A percentile compares a stretch with the other conserved stretches of the same genome.
These are phyloP conservation scores for Ophiostoma triangulosporum DNA, from an alignment of 2,329 filamentous ascomycete species.

Conservation along the genomic window DNA sequence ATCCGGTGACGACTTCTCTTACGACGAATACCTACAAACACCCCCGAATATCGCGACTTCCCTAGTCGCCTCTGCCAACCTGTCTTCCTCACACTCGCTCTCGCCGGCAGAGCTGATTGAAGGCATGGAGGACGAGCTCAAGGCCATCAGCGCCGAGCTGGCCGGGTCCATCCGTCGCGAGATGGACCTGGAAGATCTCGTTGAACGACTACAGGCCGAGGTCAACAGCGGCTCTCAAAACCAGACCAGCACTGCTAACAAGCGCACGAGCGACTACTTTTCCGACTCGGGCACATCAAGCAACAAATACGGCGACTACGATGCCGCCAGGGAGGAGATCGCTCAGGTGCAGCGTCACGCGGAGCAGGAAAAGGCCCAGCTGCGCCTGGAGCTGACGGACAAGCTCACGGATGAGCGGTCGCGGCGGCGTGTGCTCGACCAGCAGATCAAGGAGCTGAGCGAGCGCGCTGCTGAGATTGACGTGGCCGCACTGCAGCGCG, in stretches of 20 bases:
- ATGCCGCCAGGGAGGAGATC: conserved; percentile 54
- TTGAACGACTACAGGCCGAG: conserved; percentile 78
- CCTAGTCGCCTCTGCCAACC: conserved; percentile 16
- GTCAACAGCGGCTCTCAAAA: conserved; percentile 30
- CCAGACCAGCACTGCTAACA: conserved; percentile 36
- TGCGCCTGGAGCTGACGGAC: conserved; percentile 71
- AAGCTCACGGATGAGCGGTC: conserved; percentile 80
- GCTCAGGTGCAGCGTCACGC: conserved; percentile 70
- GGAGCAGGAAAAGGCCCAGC: conserved; percentile 81
- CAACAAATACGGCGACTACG: conserved; percentile 52
- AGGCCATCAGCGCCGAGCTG: conserved; percentile 83
- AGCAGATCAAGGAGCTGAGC: conserved; percentile 71
- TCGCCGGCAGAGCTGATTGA: conserved; percentile 47
- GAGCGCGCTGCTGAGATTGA: conserved; percentile 57
- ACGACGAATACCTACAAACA: conserved; percentile 38
- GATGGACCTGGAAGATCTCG: conserved; percentile 90
- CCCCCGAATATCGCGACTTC: conserved; percentile 21
- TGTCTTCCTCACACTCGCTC: conserved; percentile 14
- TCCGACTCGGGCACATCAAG: conserved; percentile 90
- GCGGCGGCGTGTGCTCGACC: conserved; percentile 62
- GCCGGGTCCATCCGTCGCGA: conserved; percentile 86
- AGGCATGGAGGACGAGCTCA: conserved; percentile 88
- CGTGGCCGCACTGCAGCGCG: conserved; percentile 27
- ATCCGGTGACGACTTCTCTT: conserved; percentile 30
- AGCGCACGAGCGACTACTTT: conserved; percentile 91